A percentile compares a stretch with the other conserved stretches of the same genome.
Evolutionary conservation across 495 filamentous ascomycete genomes (phyloP).

Genomic region (Geoglossum glabrum): DNA sequence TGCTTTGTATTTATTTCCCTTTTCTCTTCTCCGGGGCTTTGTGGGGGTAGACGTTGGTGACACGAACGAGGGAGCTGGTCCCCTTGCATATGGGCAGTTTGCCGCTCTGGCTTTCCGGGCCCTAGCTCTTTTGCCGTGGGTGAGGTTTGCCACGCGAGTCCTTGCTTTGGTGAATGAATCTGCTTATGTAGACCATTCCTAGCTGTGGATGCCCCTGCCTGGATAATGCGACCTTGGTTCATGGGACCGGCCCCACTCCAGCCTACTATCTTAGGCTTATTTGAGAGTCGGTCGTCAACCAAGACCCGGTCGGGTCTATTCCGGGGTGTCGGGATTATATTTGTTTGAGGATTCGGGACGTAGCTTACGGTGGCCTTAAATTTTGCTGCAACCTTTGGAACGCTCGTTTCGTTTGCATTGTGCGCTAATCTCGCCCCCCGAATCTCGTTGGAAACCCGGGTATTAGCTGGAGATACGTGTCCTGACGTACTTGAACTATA

Average conservation of each 20-base stretch:
- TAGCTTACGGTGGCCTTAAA: too few relatives aligned
- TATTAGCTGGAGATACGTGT: background rate
- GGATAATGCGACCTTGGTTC: conserved; percentile 2
- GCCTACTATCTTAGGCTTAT: background rate
- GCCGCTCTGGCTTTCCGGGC: background rate
- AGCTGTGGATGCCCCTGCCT: background rate
- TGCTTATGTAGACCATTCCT: background rate
- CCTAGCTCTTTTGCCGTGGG: background rate
- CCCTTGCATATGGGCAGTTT: background rate
- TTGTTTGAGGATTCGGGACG: background rate
- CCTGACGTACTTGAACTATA: background rate
- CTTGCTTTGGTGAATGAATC: background rate
- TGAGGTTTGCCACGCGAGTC: background rate
- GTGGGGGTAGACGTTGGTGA: background rate
- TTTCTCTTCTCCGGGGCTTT: background rate
- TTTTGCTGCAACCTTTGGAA: background rate
- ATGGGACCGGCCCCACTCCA: background rate
- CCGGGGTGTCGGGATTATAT: background rate
- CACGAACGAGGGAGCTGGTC: background rate
- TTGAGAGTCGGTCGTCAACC: background rate
- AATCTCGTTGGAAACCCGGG: background rate
- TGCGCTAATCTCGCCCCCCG: background rate
- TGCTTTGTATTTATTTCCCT: background rate
- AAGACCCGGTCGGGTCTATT: background rate
- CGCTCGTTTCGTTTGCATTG: background rate